Base-by-base conservation (phyloP, 768 basidiomycete genomes). In the Megacollybia marginata region DNA sequence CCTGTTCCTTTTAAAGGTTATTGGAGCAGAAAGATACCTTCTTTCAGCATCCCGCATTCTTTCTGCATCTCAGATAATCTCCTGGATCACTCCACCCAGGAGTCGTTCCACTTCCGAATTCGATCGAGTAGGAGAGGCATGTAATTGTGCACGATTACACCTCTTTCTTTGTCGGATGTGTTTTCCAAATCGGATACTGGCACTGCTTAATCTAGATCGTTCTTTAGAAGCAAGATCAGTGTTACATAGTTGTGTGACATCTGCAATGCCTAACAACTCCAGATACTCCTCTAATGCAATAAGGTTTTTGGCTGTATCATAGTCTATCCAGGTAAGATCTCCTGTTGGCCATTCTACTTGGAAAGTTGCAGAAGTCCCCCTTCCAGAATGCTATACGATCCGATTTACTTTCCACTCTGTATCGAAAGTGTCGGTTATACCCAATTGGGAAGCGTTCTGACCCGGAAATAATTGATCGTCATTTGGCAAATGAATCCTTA, bases 401-500 rank as follows among this genome's bases (percentile, higher is more conserved):
- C 51, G 28, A 9, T 61, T 53, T 1, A 65, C 61, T 0, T 54
- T 48, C 59, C 58, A 64, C 48, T 64, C 65, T 2, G 33, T 44
- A 9, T 55, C 36, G 2, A 34, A 12, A 16, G 45, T 51, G 6
- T 54, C 58, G 33, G 55, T 57, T 5, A 60, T 54, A 7, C 47
- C 45, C 12, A 62, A 55, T 36, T 53, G 48, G 7, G 54, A 23
- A 12, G 50, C 33, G 2, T 53, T 50, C 1, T 65, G 60, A 0
- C 49, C 50, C 0, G 70, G 69, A 51, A 69, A 71, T 0, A 55
- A 46, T 0, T 10, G 1, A n/a, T 52, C 32, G 45, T 71, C 58
- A 47, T 67, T 70, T 0, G 64, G 44, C 4, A 49, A 5, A 36
- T 56, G 58, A 8, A 44, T 52, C 0, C 53, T 33, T 0, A 71